Percentiles rank a stretch among this genome's conserved stretches.
phyloP scores from a whole-genome alignment of 805 yeast genomes.

The Candida pseudoglaebosa region DNA sequence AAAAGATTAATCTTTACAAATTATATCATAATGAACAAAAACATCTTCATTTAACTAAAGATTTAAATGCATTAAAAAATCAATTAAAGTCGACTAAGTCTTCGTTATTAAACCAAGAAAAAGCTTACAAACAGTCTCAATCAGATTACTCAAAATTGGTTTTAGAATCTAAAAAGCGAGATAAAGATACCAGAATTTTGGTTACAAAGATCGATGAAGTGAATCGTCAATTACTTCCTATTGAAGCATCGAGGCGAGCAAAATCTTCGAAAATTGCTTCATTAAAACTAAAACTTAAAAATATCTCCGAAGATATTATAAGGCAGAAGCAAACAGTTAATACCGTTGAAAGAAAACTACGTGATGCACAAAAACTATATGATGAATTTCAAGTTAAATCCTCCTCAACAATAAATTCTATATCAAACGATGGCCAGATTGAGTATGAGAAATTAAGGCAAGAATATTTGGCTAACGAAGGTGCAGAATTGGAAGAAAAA shows the following conservation, averaged over 20 bases:
- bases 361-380: slow-evolving; percentile 33
- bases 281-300: slow-evolving; percentile 45
- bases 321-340: slow-evolving; percentile 45
- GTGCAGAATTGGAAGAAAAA: slow-evolving; percentile 54
- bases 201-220: slow-evolving; percentile 40
- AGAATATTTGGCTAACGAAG: slow-evolving; percentile 50
- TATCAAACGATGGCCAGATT: slow-evolving; percentile 48
- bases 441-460: slow-evolving; percentile 60
- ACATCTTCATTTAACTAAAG: slow-evolving; percentile 30
- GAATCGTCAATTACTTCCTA: slow-evolving; percentile 54
- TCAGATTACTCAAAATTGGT: slow-evolving; percentile 46
- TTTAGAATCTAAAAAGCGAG: slow-evolving; percentile 38
- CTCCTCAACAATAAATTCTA: slow-evolving; percentile 12
- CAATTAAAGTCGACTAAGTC: slow-evolving; percentile 32
- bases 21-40: slow-evolving; percentile 55
- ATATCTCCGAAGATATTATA: slow-evolving; percentile 48
- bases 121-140: slow-evolving; percentile 21
- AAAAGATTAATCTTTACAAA: slow-evolving; percentile 55
- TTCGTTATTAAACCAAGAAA: slow-evolving; percentile 23
- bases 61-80: slow-evolving; percentile 32
- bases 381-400: slow-evolving; percentile 26
- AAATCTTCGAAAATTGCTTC: slow-evolving; percentile 43
- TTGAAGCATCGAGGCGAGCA: slow-evolving; percentile 53
- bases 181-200: slow-evolving; percentile 32
- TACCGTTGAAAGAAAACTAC: slow-evolving; percentile 45